A percentile compares a stretch with the other conserved stretches of the same genome.
Conservation (phyloP, 352 stramenopile genomes). For the Globisporangium nunn region DNA sequence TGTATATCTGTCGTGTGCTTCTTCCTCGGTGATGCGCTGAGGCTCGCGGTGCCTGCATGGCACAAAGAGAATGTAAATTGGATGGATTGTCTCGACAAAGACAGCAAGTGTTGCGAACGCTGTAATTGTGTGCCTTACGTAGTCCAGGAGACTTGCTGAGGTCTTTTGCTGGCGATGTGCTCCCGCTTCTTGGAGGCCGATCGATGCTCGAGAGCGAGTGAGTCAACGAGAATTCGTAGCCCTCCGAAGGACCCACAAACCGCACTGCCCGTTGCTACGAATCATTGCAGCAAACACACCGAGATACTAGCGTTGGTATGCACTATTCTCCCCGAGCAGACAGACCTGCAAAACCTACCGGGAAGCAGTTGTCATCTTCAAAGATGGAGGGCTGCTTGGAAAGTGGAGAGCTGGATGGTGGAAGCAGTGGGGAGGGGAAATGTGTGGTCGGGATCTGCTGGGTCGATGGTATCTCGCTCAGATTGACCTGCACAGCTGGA, state of each 20-base stretch:
- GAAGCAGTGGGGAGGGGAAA: conserved; percentile 15
- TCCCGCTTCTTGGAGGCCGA: conserved; percentile 6
- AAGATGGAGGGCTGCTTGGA: conserved; percentile 4
- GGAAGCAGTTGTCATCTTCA: conserved; percentile 33
- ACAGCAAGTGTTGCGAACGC: neutral
- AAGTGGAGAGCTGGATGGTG: too few relatives aligned
- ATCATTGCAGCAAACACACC: neutral
- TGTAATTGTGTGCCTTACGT: neutral
- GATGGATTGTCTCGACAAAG: neutral
- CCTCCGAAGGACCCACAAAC: conserved; percentile 24
- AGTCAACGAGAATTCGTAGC: conserved; percentile 28
- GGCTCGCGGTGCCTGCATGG: conserved; percentile 3
- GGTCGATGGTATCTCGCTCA: conserved; percentile 38
- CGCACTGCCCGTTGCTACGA: conserved; percentile 34
- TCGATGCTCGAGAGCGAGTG: conserved; percentile 23
- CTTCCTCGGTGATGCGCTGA: conserved; percentile 7
- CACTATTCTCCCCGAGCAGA: neutral
- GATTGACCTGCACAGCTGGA: conserved; percentile 35
- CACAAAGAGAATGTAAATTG: neutral
- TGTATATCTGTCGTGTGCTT: neutral
- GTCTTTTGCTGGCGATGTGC: conserved; percentile 1
- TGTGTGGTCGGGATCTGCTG: conserved; percentile 49
- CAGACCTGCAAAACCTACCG: conserved; percentile 16
- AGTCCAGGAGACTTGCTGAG: neutral
- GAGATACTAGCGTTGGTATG: neutral